Evolutionary conservation across 495 filamentous ascomycete species (phyloP), one percentile per base, ranked within the genome.

Genomic region (Antarctomyces pellizariae): DNA sequence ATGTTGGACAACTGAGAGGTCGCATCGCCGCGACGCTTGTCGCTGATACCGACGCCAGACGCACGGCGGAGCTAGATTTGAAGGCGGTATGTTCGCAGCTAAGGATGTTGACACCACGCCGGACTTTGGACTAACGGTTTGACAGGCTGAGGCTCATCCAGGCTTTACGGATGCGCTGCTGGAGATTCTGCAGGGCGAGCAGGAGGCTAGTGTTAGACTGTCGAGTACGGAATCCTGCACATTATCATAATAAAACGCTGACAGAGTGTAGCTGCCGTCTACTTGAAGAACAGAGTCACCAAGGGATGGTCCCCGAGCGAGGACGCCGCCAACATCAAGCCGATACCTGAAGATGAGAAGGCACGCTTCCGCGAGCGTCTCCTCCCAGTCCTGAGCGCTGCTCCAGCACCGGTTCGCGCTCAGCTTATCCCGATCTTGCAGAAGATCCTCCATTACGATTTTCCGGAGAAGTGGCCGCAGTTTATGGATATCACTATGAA

Each of bases 231-330:
- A 30, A 22, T 12, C 6, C 25, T 24, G 35, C 16, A 28, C 33
- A n/a, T 10, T 29, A 21, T 16, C 25, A n/a, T n/a, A n/a, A n/a
- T n/a, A n/a, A n/a, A n/a, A n/a, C n/a, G n/a, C n/a, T n/a, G n/a
- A n/a, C n/a, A n/a, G 9, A 24, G 25, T 41, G 16, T 45, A 97
- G 86, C 84, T 38, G 89, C 82, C 44, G 75, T 97, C 33, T 97
- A 95, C 51, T 62, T 97, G 43, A 97, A 97, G 57, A 92, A 95
- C 49, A 73, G 83, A 42, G 75, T 92, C 45, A 79, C 67, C 45
- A 71, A 82, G 41, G 80, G 75, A 30, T 97, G 86, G 86, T 57
- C 71, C 18, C 65, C 62, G 24, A 59, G 62, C 42, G 78, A 91
- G 37, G 77, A 90, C 43, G 58, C 38, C 61, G 52, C 28, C 40